phyloP scores from a whole-genome alignment of 768 basidiomycete genomes.

The Serendipita vermifera region DNA sequence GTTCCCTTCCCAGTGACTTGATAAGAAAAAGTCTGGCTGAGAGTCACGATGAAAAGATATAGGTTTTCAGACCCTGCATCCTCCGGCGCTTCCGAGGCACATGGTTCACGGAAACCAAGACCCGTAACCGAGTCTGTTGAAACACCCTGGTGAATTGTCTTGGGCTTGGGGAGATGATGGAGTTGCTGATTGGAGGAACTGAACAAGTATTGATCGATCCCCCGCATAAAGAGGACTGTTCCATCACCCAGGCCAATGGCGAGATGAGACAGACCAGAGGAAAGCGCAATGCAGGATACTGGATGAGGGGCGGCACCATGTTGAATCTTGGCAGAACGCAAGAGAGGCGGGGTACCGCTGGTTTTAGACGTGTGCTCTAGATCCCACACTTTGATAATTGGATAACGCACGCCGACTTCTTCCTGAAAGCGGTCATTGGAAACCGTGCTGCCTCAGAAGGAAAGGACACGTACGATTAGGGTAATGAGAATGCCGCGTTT shows the following conservation, averaged over 20 bases:
- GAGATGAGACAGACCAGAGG: conserved; percentile 65
- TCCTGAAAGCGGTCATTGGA: conserved; percentile 37
- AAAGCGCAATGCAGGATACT: conserved; percentile 68
- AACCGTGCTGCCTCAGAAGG: not conserved
- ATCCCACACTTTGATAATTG: conserved; percentile 83
- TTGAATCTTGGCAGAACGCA: conserved; percentile 68
- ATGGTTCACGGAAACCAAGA: conserved; percentile 69
- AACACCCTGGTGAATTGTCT: conserved; percentile 72
- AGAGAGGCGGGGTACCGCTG: conserved; percentile 44
- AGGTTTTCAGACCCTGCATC: conserved; percentile 28
- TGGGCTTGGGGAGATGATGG: conserved; percentile 72
- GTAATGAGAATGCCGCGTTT: conserved; percentile 71
- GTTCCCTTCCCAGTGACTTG: conserved; percentile 59
- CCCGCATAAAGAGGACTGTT: conserved; percentile 79
- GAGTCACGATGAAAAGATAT: conserved; percentile 80
- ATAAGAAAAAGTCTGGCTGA: conserved; percentile 63
- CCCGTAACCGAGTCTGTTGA: conserved; percentile 84
- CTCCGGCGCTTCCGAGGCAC: conserved; percentile 17
- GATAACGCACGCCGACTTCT: conserved; percentile 52
- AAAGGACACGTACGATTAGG: conserved; percentile 52
- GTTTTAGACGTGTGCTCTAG: conserved; percentile 56
- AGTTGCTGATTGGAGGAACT: conserved; percentile 44
- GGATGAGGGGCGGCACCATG: conserved; percentile 67
- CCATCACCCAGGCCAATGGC: conserved; percentile 93
- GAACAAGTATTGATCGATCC: conserved; percentile 79